Evolutionary conservation across 352 stramenopile species (phyloP).

Genomic region (Phytopythium cucurbitacearum): DNA sequence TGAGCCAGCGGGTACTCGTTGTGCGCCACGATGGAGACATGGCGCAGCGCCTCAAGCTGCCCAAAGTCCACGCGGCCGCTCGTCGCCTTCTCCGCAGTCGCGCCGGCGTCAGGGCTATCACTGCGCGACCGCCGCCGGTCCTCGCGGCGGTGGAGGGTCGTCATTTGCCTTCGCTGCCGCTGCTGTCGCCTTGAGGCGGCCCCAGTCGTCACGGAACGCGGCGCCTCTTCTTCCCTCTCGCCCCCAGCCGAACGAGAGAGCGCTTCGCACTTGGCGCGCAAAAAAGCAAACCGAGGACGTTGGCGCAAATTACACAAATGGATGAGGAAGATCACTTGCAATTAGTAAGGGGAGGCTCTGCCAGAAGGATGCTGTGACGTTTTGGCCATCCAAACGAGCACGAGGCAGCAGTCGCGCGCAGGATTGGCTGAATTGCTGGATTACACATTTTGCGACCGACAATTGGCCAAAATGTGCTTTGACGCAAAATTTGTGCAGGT

Average conservation of each 20-base stretch:
- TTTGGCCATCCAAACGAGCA: no score
- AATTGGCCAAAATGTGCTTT: no score
- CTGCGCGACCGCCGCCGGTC: slow-evolving; percentile 1
- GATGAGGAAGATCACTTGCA: neutral
- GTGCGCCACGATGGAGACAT: slow-evolving; percentile 51
- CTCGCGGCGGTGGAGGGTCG: neutral
- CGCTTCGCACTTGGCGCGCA: neutral
- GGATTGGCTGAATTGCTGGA: no score
- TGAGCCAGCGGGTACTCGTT: slow-evolving; percentile 77
- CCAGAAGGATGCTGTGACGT: no score
- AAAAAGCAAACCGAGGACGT: neutral
- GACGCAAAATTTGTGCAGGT: no score
- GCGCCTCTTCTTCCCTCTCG: neutral
- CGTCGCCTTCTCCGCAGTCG: neutral
- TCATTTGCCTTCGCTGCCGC: neutral
- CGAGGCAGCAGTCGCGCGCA: no score
- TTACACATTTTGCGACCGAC: no score
- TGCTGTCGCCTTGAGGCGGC: neutral
- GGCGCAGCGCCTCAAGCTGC: slow-evolving; percentile 62
- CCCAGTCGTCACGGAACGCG: neutral
- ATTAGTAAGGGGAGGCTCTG: neutral
- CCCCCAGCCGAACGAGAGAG: neutral
- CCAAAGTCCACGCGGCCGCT: slow-evolving; percentile 30
- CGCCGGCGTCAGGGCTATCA: neutral
- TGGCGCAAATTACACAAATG: slow-evolving; percentile 4